Evolutionary conservation across 306 rosid genomes (phyloP), one percentile per base, ranked within the genome.

Genomic region (Fragaria vesca): DNA sequence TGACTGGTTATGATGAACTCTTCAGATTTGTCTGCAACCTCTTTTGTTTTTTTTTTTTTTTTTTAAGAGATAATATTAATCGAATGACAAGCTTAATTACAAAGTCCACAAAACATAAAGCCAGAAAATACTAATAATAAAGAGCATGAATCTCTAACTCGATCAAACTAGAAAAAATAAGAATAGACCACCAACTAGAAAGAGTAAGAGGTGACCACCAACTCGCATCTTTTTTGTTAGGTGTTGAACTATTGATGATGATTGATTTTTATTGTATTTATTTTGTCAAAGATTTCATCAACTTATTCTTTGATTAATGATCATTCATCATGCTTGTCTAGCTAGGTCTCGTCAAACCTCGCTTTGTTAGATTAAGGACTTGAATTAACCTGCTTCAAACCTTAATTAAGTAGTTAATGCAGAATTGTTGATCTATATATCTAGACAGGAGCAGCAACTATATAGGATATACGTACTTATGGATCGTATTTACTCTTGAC

Each of bases 101-200:
- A 32, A 32, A 32, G 0, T 0, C 0, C 3, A 0, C 0, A 32
- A 32, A 32, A 32, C 4, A 0, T 32, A 32, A 32, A 0, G 4
- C 4, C 36, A 0, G 4, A 32, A 32, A 0, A 32, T 32, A 32
- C 4, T 3, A 32, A 32, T 32, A 32, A 32, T 0, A 32, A 32
- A 32, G 0, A 32, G 4, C 0, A 32, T 3, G 4, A 32, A 4
- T 3, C 4, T 3, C 0, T 0, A 32, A 32, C 36, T 32, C 0
- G 4, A 32, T 32, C 4, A 32, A 32, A 32, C 36, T 32, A 30
- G 3, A 30, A 2, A 30, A 0, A 30, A 0, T 30, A 30, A 30
- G 3, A 30, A 30, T 0, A 30, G 34, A 30, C 34, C 32, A 30
- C 32, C 32, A 2, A 30, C 32, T 30, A 32, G 34, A 32, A 32